phyloP scores from a whole-genome alignment of 768 basidiomycete species.

The Exidia glandulosa region DNA sequence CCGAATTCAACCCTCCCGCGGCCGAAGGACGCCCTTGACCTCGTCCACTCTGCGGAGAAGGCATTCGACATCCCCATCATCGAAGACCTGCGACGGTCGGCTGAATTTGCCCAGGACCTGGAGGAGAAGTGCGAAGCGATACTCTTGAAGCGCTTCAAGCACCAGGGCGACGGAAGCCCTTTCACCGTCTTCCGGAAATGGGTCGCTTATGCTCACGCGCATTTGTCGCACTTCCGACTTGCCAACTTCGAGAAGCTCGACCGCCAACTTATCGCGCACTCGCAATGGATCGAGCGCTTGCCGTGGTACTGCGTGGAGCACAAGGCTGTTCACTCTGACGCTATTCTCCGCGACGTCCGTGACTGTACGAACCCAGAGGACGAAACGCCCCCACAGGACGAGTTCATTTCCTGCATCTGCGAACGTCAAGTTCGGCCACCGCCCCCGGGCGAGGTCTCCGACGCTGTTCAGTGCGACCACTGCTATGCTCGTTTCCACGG shows the following conservation, averaged over 20 bases:
- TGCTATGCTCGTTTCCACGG: constrained; percentile 83
- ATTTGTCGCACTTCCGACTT: constrained; percentile 62
- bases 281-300: constrained; percentile 59
- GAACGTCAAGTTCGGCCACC: constrained; percentile 66
- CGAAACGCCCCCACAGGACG: constrained; percentile 66
- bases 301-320: constrained; percentile 75
- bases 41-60: constrained; percentile 61
- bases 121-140: constrained; percentile 68
- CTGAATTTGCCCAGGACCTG: constrained; percentile 68
- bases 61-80: constrained; percentile 65
- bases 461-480: constrained; percentile 85
- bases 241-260: constrained; percentile 66
- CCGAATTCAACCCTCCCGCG: constrained; percentile 41
- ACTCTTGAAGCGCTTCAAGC: constrained; percentile 49
- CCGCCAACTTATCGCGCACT: constrained; percentile 52
- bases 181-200: constrained; percentile 66
- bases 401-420: constrained; percentile 82
- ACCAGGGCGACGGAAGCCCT: constrained; percentile 46
- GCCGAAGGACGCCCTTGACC: constrained; percentile 55
- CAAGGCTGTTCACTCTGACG: constrained; percentile 47
- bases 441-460: constrained; percentile 59
- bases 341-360: constrained; percentile 63
- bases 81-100: constrained; percentile 52
- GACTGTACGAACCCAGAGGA: constrained; percentile 67
- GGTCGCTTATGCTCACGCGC: constrained; percentile 58